Conservation (phyloP, 2,329 filamentous ascomycete genomes). For the Fusarium oxysporum region DNA sequence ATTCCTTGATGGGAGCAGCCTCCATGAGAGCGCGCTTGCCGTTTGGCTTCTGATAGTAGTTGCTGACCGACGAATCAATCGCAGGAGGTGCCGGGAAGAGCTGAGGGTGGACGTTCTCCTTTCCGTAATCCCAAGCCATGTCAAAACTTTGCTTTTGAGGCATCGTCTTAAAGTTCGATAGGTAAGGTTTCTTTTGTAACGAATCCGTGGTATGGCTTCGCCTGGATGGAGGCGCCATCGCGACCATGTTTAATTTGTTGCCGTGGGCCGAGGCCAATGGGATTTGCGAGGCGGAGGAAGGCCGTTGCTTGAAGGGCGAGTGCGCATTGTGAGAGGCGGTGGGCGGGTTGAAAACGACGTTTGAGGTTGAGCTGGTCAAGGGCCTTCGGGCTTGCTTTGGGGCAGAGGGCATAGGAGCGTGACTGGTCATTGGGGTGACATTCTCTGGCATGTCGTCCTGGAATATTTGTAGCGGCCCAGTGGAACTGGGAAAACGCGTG, state of each 20-base stretch:
- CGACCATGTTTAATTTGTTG: constrained; percentile 74
- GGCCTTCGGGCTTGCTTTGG: constrained; percentile 61
- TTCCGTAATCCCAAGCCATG: constrained; percentile 56
- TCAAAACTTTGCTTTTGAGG: constrained; percentile 65
- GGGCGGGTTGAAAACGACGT: constrained; percentile 75
- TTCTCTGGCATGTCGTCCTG: constrained; percentile 63
- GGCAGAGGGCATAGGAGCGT: constrained; percentile 66
- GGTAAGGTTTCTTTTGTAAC: constrained; percentile 73
- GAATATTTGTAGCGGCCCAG: constrained; percentile 64
- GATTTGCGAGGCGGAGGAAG: constrained; percentile 70
- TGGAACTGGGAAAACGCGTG: constrained; percentile 58
- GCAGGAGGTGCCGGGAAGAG: constrained; percentile 61
- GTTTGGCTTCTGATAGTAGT: constrained; percentile 63
- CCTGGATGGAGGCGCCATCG: constrained; percentile 73
- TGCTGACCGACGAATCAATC: constrained; percentile 64
- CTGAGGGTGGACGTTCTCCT: constrained; percentile 67
- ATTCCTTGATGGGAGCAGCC: constrained; percentile 77
- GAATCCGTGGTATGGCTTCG: constrained; percentile 71
- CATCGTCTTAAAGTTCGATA: constrained; percentile 69
- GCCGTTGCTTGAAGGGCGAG: constrained; percentile 77
- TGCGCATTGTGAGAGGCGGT: constrained; percentile 63
- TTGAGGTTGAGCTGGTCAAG: constrained; percentile 65
- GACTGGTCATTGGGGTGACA: constrained; percentile 62
- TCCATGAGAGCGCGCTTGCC: constrained; percentile 76
- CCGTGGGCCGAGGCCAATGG: constrained; percentile 66